Evolutionary conservation across 331 rosid genomes (phyloP).

Genomic region (Dryas integrifolia): DNA sequence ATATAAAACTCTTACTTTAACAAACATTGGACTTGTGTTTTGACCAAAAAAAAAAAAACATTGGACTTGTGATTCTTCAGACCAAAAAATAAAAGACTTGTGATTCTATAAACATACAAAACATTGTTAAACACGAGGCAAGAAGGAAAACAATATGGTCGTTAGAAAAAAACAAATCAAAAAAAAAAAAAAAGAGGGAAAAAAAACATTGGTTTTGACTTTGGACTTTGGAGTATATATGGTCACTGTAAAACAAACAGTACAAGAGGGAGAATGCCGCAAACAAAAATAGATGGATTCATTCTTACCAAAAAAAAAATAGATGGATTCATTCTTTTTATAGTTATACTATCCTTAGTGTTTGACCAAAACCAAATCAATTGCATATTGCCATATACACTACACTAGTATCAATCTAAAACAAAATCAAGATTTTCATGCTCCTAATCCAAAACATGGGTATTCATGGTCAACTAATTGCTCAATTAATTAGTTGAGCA

Average conservation of each 20-base stretch:
- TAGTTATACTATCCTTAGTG: conserved; percentile 4
- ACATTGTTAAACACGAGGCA: conserved; percentile 31
- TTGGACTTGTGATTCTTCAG: too few species aligned
- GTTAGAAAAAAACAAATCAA: background rate
- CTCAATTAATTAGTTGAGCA: background rate
- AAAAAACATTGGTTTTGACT: conserved; percentile 3
- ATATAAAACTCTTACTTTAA: background rate
- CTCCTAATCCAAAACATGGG: background rate
- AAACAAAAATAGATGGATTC: background rate
- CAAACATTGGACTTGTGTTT: too few species aligned
- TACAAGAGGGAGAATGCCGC: background rate
- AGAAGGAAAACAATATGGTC: background rate
- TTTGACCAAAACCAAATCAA: conserved; percentile 16
- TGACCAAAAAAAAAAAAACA: too few species aligned
- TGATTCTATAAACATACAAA: conserved; percentile 5
- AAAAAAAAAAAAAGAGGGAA: too few species aligned
- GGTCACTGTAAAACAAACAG: background rate
- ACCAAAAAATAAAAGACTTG: background rate
- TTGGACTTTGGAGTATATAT: background rate
- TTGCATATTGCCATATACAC: background rate
- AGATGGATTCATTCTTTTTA: background rate
- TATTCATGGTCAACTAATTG: background rate
- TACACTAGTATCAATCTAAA: background rate
- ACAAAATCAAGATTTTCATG: conserved; percentile 12
- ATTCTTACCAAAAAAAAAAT: too few species aligned